These are phyloP conservation scores for Salix koriyanagi DNA, from an alignment of 345 rosid species.

Conservation along the genomic window DNA sequence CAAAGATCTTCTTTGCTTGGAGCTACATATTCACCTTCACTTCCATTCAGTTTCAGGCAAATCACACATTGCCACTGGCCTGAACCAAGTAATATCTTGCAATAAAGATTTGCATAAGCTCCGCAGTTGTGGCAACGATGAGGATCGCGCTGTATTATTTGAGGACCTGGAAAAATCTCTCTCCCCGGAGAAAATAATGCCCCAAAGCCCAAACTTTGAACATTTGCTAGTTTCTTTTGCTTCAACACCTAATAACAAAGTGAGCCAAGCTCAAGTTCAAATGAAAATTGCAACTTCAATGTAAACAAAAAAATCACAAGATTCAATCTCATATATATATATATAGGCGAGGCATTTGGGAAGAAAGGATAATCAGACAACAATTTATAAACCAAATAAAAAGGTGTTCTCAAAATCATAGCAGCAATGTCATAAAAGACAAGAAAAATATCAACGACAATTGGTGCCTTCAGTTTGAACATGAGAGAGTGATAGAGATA, in stretches of 20 bases:
- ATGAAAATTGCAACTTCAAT: neutral
- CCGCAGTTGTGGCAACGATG: slow-evolving; percentile 90
- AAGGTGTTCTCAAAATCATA: neutral
- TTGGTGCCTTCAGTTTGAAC: neutral
- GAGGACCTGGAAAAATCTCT: slow-evolving; percentile 76
- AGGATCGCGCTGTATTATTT: slow-evolving; percentile 74
- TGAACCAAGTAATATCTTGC: slow-evolving; percentile 76
- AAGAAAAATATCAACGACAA: neutral
- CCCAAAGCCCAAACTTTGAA: slow-evolving; percentile 89
- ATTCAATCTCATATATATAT: neutral
- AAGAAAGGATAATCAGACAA: neutral
- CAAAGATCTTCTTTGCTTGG: slow-evolving; percentile 65
- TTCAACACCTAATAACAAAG: slow-evolving; percentile 54
- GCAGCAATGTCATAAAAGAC: neutral
- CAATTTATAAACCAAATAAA: neutral
- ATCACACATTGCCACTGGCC: slow-evolving; percentile 98
- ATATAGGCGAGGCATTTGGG: neutral
- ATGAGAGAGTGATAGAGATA: slow-evolving; percentile 22
- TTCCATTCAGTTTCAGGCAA: slow-evolving; percentile 66
- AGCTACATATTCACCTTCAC: slow-evolving; percentile 85
- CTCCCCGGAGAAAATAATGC: slow-evolving; percentile 85
- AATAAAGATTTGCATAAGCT: slow-evolving; percentile 81
- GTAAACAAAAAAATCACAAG: neutral
- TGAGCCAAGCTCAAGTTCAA: neutral
- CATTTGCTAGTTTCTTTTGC: slow-evolving; percentile 84